Conservation (phyloP, 805 yeast genomes). For the Suhomyces tanzawaensis region DNA sequence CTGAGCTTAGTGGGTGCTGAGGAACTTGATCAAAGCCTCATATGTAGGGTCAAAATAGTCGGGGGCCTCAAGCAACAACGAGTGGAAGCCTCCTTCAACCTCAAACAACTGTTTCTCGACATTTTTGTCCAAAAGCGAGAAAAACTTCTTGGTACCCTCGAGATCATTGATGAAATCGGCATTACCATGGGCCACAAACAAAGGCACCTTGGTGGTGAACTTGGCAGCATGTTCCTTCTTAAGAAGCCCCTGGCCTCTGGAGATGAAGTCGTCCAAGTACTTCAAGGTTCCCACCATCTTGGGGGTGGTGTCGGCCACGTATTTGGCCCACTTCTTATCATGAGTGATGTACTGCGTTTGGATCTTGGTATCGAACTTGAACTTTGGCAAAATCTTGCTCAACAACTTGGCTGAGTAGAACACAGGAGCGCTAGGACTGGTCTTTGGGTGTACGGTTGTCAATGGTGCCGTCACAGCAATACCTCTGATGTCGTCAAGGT, state of each 20-base stretch:
- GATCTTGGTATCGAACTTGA: conserved; percentile 54
- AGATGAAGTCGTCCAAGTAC: conserved; percentile 58
- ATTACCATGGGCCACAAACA: conserved; percentile 61
- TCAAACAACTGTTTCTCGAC: conserved; percentile 28
- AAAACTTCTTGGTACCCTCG: conserved; percentile 45
- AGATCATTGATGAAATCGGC: conserved; percentile 61
- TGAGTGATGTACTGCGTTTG: conserved; percentile 54
- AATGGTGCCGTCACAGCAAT: conserved; percentile 60
- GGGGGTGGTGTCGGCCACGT: conserved; percentile 36
- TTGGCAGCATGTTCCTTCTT: conserved; percentile 34
- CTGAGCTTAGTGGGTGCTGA: not conserved
- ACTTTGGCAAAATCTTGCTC: conserved; percentile 42
- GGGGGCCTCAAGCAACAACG: conserved; percentile 41
- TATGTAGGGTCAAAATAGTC: not conserved
- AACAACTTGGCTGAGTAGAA: conserved; percentile 41
- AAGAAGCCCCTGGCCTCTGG: conserved; percentile 56
- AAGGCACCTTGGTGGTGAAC: conserved; percentile 41
- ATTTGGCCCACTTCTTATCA: conserved; percentile 46
- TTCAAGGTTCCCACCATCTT: conserved; percentile 53
- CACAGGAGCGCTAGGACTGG: conserved; percentile 50
- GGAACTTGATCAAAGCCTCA: not conserved
- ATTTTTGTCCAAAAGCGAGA: conserved; percentile 28
- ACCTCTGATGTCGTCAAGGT: conserved; percentile 44
- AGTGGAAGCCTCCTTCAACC: conserved; percentile 40
- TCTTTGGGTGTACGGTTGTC: conserved; percentile 53